Evolutionary conservation across 2,329 filamentous ascomycete genomes (phyloP).

Genomic region (Ilyonectria mors-panacis): DNA sequence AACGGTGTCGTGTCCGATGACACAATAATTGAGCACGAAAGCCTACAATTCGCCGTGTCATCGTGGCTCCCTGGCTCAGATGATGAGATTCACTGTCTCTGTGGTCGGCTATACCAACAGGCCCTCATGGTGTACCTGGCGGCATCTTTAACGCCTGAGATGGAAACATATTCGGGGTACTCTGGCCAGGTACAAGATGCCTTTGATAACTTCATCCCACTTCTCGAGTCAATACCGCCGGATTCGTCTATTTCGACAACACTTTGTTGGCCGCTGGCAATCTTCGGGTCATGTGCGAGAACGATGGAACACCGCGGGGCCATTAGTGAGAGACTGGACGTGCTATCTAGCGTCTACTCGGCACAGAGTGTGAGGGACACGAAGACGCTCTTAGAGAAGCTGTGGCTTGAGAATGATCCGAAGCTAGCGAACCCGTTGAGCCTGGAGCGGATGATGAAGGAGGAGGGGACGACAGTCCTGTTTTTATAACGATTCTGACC

Average conservation of each 20-base stretch:
- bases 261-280: conserved; percentile 15
- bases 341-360: conserved; percentile 4
- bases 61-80: conserved; percentile 1
- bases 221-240: conserved; percentile 11
- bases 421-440: not conserved
- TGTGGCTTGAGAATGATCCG: conserved; percentile 8
- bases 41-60: not conserved
- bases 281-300: conserved; percentile 17
- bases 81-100: not conserved
- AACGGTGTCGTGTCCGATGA: not conserved
- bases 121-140: conserved; percentile 16
- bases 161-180: not conserved
- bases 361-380: conserved; percentile 15
- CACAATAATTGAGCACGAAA: not conserved
- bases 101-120: conserved; percentile 13
- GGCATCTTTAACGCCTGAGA: not conserved
- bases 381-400: not conserved
- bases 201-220: conserved; percentile 12
- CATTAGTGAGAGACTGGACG: not conserved
- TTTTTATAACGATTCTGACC: not conserved
- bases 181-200: not conserved
- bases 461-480: conserved; percentile 5
- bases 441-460: conserved; percentile 14
- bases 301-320: not conserved
- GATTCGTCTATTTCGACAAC: conserved; percentile 19